Evolutionary conservation across 768 basidiomycete species (phyloP).

Genomic region (Lactarius akahatsu): DNA sequence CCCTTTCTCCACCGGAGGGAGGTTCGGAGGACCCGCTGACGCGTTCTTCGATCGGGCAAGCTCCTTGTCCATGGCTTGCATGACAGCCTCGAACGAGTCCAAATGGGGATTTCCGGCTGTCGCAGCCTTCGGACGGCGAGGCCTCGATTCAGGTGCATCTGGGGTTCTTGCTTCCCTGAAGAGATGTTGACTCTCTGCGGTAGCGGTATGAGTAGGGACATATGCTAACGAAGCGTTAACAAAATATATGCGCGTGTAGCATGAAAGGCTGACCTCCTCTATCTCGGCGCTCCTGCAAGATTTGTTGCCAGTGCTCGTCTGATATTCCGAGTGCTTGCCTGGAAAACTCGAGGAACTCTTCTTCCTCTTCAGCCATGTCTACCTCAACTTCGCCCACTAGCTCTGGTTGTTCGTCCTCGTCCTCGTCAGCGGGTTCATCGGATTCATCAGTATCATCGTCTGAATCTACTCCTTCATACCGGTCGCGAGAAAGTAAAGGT

Average conservation of each 20-base stretch:
- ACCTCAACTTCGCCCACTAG: slow-evolving; percentile 83
- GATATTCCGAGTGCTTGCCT: slow-evolving; percentile 86
- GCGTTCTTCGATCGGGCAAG: slow-evolving; percentile 46
- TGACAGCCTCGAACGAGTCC: slow-evolving; percentile 92
- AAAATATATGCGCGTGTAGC: neutral
- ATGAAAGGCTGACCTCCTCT: slow-evolving; percentile 70
- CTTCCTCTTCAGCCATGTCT: slow-evolving; percentile 91
- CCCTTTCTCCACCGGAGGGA: slow-evolving; percentile 36
- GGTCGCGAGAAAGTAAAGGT: slow-evolving; percentile 78
- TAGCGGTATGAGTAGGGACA: slow-evolving; percentile 30
- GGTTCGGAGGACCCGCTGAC: neutral
- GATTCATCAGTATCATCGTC: slow-evolving; percentile 83
- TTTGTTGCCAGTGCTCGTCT: slow-evolving; percentile 87
- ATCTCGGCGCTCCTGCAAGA: slow-evolving; percentile 70
- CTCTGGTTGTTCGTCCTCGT: slow-evolving; percentile 82
- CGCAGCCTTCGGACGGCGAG: slow-evolving; percentile 33
- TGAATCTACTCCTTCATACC: slow-evolving; percentile 91
- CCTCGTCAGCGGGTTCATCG: slow-evolving; percentile 49
- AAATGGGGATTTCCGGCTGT: slow-evolving; percentile 64
- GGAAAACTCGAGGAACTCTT: slow-evolving; percentile 94
- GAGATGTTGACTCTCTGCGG: slow-evolving; percentile 15
- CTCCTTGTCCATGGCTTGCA: slow-evolving; percentile 93
- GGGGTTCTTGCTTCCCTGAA: neutral
- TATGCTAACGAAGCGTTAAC: slow-evolving; percentile 28
- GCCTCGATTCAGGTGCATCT: slow-evolving; percentile 5